Evolutionary conservation across 1,284 basidiomycete species (phyloP).

Genomic region (Heterobasidion annosum): DNA sequence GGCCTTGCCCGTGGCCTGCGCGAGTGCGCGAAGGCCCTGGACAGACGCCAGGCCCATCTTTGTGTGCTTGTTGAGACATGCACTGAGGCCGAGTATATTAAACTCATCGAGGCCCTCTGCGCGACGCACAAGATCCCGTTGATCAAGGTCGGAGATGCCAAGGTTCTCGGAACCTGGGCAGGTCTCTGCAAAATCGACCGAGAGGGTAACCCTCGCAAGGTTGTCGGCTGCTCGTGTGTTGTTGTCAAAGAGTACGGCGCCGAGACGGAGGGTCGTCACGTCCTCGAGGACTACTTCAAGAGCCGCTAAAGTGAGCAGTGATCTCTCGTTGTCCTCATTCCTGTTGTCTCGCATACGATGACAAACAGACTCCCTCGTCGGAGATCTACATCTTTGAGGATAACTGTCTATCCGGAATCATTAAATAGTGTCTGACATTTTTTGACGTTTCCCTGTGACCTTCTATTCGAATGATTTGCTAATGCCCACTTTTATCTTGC

Average conservation of each 20-base stretch:
- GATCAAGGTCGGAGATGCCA: slow-evolving; percentile 97
- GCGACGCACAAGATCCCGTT: slow-evolving; percentile 99
- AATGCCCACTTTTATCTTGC: neutral
- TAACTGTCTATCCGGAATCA: slow-evolving; percentile 79
- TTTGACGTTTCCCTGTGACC: neutral
- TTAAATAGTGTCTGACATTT: slow-evolving; percentile 59
- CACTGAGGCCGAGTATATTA: slow-evolving; percentile 99
- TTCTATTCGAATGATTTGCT: neutral
- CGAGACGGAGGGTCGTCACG: slow-evolving; percentile 94
- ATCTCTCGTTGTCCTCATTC: slow-evolving; percentile 7
- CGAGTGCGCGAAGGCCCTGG: slow-evolving; percentile 96
- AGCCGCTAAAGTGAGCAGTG: slow-evolving; percentile 56
- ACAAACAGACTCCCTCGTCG: slow-evolving; percentile 83
- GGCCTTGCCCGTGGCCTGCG: slow-evolving; percentile 97
- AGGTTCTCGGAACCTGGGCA: slow-evolving; percentile 97
- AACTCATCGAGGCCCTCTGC: slow-evolving; percentile 99
- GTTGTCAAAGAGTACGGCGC: slow-evolving; percentile 98
- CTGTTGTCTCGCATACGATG: slow-evolving; percentile 36
- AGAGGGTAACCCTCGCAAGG: slow-evolving; percentile 97
- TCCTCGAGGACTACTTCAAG: slow-evolving; percentile 96
- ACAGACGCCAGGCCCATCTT: slow-evolving; percentile 97
- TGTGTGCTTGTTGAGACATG: slow-evolving; percentile 99
- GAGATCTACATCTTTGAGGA: slow-evolving; percentile 62
- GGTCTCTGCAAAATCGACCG: slow-evolving; percentile 99
- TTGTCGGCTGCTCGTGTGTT: slow-evolving; percentile 94